These are phyloP conservation scores for Flaveria trinervia DNA, from an alignment of 129 eudicot genomes.

Conservation along the genomic window DNA sequence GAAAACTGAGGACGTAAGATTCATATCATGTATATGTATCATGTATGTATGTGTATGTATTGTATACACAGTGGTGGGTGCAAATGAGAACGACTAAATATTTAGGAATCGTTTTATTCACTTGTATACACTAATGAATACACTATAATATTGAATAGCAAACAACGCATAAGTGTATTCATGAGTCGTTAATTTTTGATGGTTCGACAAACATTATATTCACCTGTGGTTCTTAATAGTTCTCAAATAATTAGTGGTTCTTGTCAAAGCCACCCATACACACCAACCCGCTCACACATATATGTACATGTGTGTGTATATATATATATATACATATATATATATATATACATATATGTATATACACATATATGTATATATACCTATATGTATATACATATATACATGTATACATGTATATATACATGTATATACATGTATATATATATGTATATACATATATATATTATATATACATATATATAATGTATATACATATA, in stretches of 20 bases:
- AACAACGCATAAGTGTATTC: not conserved
- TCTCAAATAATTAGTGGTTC: not conserved
- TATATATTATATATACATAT: no score
- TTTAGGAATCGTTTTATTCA: not conserved
- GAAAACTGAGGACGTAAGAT: slow-evolving; percentile 88
- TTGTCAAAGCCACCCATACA: not conserved
- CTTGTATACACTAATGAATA: not conserved
- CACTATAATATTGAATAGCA: not conserved
- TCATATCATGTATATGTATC: not conserved
- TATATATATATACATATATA: not conserved
- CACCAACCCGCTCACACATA: no score
- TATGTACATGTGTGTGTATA: not conserved
- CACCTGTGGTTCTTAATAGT: not conserved
- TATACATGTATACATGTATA: no score
- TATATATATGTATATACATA: no score
- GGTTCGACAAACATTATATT: not conserved
- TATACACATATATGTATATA: no score
- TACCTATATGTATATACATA: no score
- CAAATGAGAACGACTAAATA: not conserved
- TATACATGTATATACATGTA: no score
- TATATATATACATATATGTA: no score
- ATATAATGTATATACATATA: no score
- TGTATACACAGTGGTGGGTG: not conserved
- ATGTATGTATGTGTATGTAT: not conserved
- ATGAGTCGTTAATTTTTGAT: not conserved